Base-by-base conservation (phyloP, 2,329 filamentous ascomycete species). In the Aspergillus luchuensis region DNA sequence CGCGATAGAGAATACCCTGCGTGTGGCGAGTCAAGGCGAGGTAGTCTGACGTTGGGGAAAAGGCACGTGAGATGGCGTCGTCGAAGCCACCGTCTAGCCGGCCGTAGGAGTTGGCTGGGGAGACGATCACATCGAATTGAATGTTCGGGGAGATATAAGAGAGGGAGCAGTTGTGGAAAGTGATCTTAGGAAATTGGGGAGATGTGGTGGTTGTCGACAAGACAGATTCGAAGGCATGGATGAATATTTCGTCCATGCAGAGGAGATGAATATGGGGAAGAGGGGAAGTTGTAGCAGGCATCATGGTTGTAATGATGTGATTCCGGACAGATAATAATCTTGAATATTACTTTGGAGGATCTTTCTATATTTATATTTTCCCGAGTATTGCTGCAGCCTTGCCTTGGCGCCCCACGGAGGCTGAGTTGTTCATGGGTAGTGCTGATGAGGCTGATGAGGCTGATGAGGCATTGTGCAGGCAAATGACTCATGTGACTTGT, bases 31-130 rank as follows among this genome's bases (percentile, higher is more conserved):
- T 85, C 0, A 85, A 75, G 1, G 81, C 81, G 19, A 76, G 64
- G 63, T 84, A 85, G 56, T 81, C 75, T 23, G 78, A 67, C 4
- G 62, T 61, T 0, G 81, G 81, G 3, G 64, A 79, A 61, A 84
- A 80, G 10, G 76, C 76, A 33, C 77, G 74, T 0, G 82, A 84
- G 57, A 85, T 81, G 23, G 83, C 83, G 63, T 84, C 80, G 69
- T 85, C 82, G 63, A 85, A 86, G 51, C 77, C 81, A 28, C 84
- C 84, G 63, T 85, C 83, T 0, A 86, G 77, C 1, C 78, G 76
- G 28, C 78, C 83, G 67, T 84, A 85, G 1, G 81, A 84, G 65
- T 85, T 85, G 45, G 83, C 82, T 0, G 83, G 83, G 1, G 83
- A 85, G 21, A 85, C 81, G 45, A 85, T 72, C 11, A 80, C 72